A percentile compares a stretch with the other conserved stretches of the same genome.
Conservation (phyloP, 2,329 filamentous ascomycete species). For the Paraphaeosphaeria sporulosa region DNA sequence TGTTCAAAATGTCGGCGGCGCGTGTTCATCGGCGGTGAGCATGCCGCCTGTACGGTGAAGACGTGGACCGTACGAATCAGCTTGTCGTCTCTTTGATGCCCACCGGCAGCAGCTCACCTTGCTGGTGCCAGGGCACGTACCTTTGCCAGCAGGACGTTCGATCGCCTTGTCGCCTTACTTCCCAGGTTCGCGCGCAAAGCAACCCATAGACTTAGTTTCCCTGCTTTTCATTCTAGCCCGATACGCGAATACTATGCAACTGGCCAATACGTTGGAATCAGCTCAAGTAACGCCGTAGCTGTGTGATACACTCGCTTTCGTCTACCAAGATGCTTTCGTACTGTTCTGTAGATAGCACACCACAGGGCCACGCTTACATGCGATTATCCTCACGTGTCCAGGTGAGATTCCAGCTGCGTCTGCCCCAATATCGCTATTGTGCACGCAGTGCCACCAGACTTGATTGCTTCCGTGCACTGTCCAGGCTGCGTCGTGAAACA, state of each 20-base stretch:
- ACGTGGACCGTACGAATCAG: slow-evolving; percentile 4
- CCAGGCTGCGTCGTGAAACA: background rate
- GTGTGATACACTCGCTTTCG: background rate
- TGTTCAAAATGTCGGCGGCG: background rate
- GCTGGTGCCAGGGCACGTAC: background rate
- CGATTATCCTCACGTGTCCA: slow-evolving; percentile 14
- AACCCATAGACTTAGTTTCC: background rate
- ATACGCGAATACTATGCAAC: background rate
- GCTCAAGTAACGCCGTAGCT: background rate
- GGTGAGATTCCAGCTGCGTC: slow-evolving; percentile 13
- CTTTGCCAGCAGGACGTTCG: background rate
- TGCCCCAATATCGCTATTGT: background rate
- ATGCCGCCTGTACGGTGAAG: slow-evolving; percentile 4
- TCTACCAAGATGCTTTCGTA: background rate
- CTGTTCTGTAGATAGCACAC: background rate
- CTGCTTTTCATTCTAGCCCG: background rate
- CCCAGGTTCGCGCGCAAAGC: background rate
- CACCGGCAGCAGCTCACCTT: slow-evolving; percentile 7
- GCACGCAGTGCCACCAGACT: slow-evolving; percentile 5
- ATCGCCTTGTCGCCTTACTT: slow-evolving; percentile 7
- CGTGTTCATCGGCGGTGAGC: slow-evolving; percentile 5
- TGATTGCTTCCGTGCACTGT: slow-evolving; percentile 9
- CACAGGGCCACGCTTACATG: slow-evolving; percentile 7
- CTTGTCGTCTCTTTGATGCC: background rate
- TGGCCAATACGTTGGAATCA: background rate